phyloP scores from a whole-genome alignment of 495 filamentous ascomycete genomes.

The Apiosordaria backusii region DNA sequence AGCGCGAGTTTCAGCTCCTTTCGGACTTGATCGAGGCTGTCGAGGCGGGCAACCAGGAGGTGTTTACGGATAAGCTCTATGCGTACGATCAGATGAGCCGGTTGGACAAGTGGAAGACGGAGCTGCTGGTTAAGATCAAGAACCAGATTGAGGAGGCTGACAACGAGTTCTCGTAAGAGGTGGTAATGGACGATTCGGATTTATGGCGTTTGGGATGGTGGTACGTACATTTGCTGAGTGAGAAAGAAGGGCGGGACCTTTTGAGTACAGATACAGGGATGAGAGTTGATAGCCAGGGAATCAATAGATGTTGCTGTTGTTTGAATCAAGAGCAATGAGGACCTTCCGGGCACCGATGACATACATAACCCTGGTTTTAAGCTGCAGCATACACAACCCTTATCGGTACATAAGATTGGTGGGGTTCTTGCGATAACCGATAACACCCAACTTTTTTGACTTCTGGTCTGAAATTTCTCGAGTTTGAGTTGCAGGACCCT shows the following conservation, averaged over 20 bases:
- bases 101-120: conserved; percentile 94
- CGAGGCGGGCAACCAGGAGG: conserved; percentile 69
- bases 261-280: conserved; percentile 4
- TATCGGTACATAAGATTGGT: conserved; percentile 20
- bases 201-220: conserved; percentile 25
- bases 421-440: conserved; percentile 26
- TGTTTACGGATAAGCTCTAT: conserved; percentile 80
- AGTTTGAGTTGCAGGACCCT: conserved; percentile 16
- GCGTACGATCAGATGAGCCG: conserved; percentile 85
- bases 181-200: neutral
- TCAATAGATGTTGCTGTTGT: neutral
- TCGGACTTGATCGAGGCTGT: conserved; percentile 68
- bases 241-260: neutral
- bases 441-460: conserved; percentile 31
- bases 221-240: neutral
- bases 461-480: conserved; percentile 28
- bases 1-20: conserved; percentile 75
- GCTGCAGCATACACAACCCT: conserved; percentile 19
- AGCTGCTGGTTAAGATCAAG: conserved; percentile 77
- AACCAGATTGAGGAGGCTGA: conserved; percentile 73
- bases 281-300: neutral
- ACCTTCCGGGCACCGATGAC: neutral
- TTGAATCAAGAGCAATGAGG: neutral
- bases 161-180: conserved; percentile 46
- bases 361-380: conserved; percentile 7